These are phyloP conservation scores for Teratosphaeria viscida DNA, from an alignment of 2,329 filamentous ascomycete genomes.

Conservation along the genomic window DNA sequence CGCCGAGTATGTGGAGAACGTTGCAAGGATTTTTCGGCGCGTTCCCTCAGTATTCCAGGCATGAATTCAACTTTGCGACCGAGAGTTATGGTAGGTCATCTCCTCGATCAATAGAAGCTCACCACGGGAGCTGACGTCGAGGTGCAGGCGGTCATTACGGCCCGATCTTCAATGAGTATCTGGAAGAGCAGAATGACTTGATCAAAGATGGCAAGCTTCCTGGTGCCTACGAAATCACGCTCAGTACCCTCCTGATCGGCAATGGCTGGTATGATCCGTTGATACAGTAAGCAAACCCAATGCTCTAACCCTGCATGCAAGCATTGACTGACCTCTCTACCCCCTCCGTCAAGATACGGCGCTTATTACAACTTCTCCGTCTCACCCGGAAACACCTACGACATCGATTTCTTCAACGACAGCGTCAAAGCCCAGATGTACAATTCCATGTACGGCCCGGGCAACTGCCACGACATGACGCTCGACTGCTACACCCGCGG, in stretches of 20 bases:
- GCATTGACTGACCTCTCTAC: not conserved
- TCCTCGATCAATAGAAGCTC: not conserved
- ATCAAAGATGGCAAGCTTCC: slow-evolving; percentile 14
- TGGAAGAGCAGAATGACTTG: slow-evolving; percentile 22
- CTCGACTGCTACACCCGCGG: slow-evolving; percentile 43
- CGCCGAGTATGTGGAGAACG: slow-evolving; percentile 50
- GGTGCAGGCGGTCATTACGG: slow-evolving; percentile 15
- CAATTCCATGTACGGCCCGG: slow-evolving; percentile 49
- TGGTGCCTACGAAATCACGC: slow-evolving; percentile 24
- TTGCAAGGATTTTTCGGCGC: slow-evolving; percentile 53
- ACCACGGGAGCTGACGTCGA: not conserved
- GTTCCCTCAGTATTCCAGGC: slow-evolving; percentile 34
- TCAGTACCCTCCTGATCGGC: slow-evolving; percentile 29
- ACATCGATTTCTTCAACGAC: slow-evolving; percentile 41
- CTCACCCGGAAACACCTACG: slow-evolving; percentile 47
- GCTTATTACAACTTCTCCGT: slow-evolving; percentile 46
- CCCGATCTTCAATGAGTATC: slow-evolving; percentile 19
- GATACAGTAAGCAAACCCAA: slow-evolving; percentile 40
- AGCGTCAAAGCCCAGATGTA: slow-evolving; percentile 33
- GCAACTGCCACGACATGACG: slow-evolving; percentile 50
- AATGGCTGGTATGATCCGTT: slow-evolving; percentile 50
- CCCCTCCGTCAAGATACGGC: not conserved
- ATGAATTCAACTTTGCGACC: slow-evolving; percentile 26
- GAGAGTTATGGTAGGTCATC: slow-evolving; percentile 9
- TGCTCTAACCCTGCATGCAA: slow-evolving; percentile 45